A percentile compares a stretch with the other conserved stretches of the same genome.
Conservation (phyloP, 2,329 filamentous ascomycete species). For the Epichloe baconii region DNA sequence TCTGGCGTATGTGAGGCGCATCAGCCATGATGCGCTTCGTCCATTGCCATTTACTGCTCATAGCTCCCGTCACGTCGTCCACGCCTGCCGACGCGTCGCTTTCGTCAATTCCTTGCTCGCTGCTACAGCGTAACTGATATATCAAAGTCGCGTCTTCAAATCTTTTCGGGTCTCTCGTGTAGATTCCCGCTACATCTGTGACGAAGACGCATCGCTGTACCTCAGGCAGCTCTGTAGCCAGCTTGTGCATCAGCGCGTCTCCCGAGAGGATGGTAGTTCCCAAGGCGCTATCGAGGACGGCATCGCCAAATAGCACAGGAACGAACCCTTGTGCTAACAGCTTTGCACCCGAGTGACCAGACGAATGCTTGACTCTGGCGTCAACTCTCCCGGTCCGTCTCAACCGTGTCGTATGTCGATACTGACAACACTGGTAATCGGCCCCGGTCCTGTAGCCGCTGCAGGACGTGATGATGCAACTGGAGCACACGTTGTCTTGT, state of each 20-base stretch:
- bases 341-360: background rate
- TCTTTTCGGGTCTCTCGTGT: conserved; percentile 1
- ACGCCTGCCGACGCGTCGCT: background rate
- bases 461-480: conserved; percentile 2
- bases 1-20: background rate
- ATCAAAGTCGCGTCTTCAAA: background rate
- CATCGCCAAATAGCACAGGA: conserved; percentile 2
- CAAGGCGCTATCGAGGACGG: conserved; percentile 1
- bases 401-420: conserved; percentile 3
- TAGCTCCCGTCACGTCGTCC: conserved; percentile 4
- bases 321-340: conserved; percentile 2
- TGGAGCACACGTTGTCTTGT: conserved; percentile 1
- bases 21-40: background rate
- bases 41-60: conserved; percentile 4
- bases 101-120: background rate
- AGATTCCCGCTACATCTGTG: conserved; percentile 4
- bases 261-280: conserved; percentile 3
- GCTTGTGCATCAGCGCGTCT: conserved; percentile 2
- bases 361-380: background rate
- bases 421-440: conserved; percentile 2
- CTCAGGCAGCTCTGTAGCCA: background rate
- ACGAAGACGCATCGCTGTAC: conserved; percentile 4
- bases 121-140: background rate
- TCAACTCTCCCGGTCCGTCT: conserved; percentile 1
- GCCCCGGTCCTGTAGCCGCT: background rate